Conservation (phyloP, 108 stramenopile genomes). For the Hondaea fermentalgiana region DNA sequence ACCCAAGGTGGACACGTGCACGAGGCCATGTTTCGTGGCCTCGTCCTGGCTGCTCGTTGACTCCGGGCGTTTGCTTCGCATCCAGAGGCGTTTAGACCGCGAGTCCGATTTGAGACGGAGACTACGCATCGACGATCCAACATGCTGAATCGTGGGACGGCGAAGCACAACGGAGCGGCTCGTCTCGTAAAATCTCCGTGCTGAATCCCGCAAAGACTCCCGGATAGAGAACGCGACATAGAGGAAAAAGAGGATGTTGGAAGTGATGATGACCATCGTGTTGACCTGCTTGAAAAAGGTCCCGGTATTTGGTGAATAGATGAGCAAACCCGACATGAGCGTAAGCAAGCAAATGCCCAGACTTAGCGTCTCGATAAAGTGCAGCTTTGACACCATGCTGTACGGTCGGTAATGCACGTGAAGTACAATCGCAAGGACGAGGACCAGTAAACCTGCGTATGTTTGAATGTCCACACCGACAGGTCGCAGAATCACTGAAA, state of each 20-base stretch:
- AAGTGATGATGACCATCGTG: background rate
- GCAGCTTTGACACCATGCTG: background rate
- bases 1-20: no score
- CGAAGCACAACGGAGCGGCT: background rate
- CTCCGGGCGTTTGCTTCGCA: no score
- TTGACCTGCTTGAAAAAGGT: background rate
- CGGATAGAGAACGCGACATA: background rate
- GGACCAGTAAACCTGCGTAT: background rate
- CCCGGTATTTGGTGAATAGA: background rate
- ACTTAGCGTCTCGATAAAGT: background rate
- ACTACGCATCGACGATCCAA: no score
- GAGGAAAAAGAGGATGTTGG: background rate
- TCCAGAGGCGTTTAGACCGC: no score
- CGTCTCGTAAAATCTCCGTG: background rate
- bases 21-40: no score
- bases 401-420: slow-evolving; percentile 10
- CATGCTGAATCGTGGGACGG: background rate
- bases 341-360: background rate
- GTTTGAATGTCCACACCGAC: background rate
- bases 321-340: background rate
- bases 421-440: background rate
- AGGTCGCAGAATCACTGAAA: background rate
- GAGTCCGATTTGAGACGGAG: no score
- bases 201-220: background rate
- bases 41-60: no score